Evolutionary conservation across 306 rosid genomes (phyloP).

Genomic region (Carpinus fangiana): DNA sequence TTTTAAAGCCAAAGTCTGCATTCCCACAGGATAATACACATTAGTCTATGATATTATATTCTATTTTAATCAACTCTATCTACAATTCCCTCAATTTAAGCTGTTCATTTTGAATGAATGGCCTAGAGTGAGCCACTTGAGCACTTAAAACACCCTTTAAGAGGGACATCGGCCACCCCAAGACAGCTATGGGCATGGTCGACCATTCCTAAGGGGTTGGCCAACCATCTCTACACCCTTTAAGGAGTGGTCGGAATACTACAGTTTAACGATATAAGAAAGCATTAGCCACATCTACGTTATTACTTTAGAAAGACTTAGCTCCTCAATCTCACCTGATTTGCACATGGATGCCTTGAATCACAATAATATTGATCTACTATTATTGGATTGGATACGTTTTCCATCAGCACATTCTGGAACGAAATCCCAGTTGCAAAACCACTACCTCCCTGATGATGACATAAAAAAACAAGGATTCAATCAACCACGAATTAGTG

Average conservation of each 20-base stretch:
- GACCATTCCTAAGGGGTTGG: too few species aligned
- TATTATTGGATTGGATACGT: slow-evolving; percentile 81
- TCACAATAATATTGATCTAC: slow-evolving; percentile 91
- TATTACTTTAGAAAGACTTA: neutral
- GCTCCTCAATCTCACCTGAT: slow-evolving; percentile 51
- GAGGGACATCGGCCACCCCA: too few species aligned
- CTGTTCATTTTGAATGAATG: too few species aligned
- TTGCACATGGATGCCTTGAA: slow-evolving; percentile 56
- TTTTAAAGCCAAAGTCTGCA: slow-evolving; percentile 82
- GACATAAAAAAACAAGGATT: neutral
- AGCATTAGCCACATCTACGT: too few species aligned
- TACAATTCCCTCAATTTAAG: neutral
- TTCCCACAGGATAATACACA: slow-evolving; percentile 5
- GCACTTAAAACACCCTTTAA: too few species aligned
- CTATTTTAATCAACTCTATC: neutral
- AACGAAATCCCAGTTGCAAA: slow-evolving; percentile 63
- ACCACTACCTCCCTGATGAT: slow-evolving; percentile 77
- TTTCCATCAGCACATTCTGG: slow-evolving; percentile 70
- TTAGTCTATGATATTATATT: slow-evolving; percentile 20
- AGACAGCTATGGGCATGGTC: too few species aligned
- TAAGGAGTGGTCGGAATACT: too few species aligned
- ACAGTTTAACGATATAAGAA: too few species aligned
- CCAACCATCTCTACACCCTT: too few species aligned
- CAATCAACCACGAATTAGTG: neutral
- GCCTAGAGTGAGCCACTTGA: too few species aligned